phyloP scores from a whole-genome alignment of 441 rosid genomes.

The Populus hybrid region DNA sequence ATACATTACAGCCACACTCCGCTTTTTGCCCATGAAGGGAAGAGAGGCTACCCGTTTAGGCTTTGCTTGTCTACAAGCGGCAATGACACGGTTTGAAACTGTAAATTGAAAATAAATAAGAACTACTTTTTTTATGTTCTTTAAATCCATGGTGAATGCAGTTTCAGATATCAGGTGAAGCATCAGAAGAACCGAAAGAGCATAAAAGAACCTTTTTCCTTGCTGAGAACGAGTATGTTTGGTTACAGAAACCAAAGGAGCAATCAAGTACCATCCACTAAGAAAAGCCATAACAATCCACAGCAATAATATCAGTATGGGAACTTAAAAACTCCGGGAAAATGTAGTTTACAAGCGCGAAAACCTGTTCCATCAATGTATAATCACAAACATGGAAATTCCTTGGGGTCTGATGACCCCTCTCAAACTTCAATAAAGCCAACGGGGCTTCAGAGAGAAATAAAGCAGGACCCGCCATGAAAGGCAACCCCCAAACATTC shows the following conservation, averaged over 20 bases:
- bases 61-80: too few relatives aligned
- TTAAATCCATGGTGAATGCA: neutral
- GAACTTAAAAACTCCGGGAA: neutral
- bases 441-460: slow-evolving; percentile 16
- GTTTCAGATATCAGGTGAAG: neutral
- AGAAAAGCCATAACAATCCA: neutral
- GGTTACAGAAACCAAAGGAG: neutral
- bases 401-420: slow-evolving; percentile 13
- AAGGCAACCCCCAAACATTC: slow-evolving; percentile 35
- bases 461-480: slow-evolving; percentile 14
- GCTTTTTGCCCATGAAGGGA: too few relatives aligned
- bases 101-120: too few relatives aligned
- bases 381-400: slow-evolving; percentile 16
- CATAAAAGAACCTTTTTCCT: neutral
- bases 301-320: neutral
- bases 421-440: slow-evolving; percentile 17
- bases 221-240: neutral
- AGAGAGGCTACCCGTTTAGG: too few relatives aligned
- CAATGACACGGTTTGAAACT: too few relatives aligned
- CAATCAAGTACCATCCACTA: neutral
- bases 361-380: neutral
- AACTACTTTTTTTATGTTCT: too few relatives aligned
- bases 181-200: neutral
- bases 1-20: too few relatives aligned
- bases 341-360: slow-evolving; percentile 11